These are phyloP conservation scores for Tetrapisispora namnaoensis DNA, from an alignment of 805 yeast genomes.

Conservation along the genomic window DNA sequence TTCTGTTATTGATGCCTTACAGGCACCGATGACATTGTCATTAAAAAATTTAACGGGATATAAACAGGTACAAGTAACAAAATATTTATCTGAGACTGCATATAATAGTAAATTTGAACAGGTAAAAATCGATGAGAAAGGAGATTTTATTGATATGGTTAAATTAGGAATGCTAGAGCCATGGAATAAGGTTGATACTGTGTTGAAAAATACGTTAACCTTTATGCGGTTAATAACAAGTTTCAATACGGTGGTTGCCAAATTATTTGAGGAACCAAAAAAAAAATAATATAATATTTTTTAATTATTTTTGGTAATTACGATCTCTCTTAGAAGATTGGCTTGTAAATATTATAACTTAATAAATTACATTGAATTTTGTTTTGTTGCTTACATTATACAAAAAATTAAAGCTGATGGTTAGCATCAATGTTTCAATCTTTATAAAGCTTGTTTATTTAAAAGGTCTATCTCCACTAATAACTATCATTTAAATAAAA, in stretches of 20 bases:
- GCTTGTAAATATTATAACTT: not conserved
- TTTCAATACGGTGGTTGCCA: slow-evolving; percentile 15
- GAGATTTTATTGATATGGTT: not conserved
- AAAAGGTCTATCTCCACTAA: too few species aligned
- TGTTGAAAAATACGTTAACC: slow-evolving; percentile 9
- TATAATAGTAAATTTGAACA: slow-evolving; percentile 4
- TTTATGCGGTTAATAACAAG: slow-evolving; percentile 15
- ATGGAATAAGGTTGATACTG: slow-evolving; percentile 17
- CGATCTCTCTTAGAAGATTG: too few species aligned
- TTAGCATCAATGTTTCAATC: too few species aligned
- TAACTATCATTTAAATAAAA: too few species aligned
- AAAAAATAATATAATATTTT: not conserved
- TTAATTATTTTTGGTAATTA: not conserved
- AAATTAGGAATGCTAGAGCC: slow-evolving; percentile 19
- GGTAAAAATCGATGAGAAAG: slow-evolving; percentile 7
- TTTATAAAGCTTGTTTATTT: too few species aligned
- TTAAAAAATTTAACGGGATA: slow-evolving; percentile 11
- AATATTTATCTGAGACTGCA: slow-evolving; percentile 11
- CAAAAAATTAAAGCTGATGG: too few species aligned
- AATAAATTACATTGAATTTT: not conserved
- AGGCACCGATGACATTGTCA: slow-evolving; percentile 15
- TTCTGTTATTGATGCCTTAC: slow-evolving; percentile 9
- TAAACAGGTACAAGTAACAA: slow-evolving; percentile 8
- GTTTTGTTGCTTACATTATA: not conserved
- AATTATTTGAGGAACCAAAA: slow-evolving; percentile 18